Conservation (phyloP, 768 basidiomycete genomes). For the Tulasnella sp. region DNA sequence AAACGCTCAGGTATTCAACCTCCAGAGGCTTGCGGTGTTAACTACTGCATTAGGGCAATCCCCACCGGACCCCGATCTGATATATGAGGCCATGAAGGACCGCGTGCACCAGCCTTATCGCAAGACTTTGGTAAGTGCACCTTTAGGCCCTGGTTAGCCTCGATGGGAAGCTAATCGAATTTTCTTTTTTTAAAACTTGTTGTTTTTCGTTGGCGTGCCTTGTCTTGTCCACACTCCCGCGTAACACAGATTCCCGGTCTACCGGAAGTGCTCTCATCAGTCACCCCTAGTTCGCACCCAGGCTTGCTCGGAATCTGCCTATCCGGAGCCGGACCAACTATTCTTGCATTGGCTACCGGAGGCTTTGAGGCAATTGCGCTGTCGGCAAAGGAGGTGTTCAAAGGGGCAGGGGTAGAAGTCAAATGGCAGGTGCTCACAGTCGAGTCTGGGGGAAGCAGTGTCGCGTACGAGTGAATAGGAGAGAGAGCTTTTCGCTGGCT, state of each 20-base stretch:
- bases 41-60: conserved; percentile 88
- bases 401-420: conserved; percentile 65
- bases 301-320: conserved; percentile 97
- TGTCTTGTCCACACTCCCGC: neutral
- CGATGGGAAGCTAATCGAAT: neutral
- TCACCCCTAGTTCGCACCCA: conserved; percentile 85
- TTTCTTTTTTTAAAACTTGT: neutral
- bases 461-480: neutral
- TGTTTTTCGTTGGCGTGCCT: neutral
- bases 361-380: conserved; percentile 83
- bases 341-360: conserved; percentile 85
- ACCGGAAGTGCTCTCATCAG: conserved; percentile 81
- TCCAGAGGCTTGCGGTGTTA: conserved; percentile 92
- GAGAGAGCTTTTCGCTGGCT: neutral
- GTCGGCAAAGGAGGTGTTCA: conserved; percentile 73
- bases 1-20: conserved; percentile 79
- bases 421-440: conserved; percentile 87
- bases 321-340: conserved; percentile 96
- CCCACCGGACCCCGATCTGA: conserved; percentile 92
- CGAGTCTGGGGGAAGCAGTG: conserved; percentile 44
- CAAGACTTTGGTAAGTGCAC: conserved; percentile 62
- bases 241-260: conserved; percentile 82
- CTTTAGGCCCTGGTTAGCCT: conserved; percentile 22
- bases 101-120: conserved; percentile 96
- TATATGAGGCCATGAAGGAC: conserved; percentile 99